phyloP scores from a whole-genome alignment of 495 filamentous ascomycete genomes.

The Hypomontagnella monticulosa region DNA sequence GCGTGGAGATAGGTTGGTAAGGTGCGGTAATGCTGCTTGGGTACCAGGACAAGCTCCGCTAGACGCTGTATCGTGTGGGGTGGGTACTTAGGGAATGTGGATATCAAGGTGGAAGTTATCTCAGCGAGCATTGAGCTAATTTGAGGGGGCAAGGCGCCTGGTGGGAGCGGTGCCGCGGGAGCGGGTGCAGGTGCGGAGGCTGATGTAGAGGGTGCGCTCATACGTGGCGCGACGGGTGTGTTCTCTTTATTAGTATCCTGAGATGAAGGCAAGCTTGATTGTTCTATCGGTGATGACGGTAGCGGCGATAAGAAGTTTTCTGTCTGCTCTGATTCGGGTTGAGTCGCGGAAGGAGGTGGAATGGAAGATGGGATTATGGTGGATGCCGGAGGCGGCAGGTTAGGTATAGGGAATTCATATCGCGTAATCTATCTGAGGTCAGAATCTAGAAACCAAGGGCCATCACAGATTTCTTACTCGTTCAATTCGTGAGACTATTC shows the following conservation, averaged over 20 bases:
- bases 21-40: conserved; percentile 79
- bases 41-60: conserved; percentile 85
- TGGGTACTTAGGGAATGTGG: conserved; percentile 75
- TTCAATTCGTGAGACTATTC: conserved; percentile 53
- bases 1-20: conserved; percentile 88
- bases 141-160: conserved; percentile 67
- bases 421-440: conserved; percentile 48
- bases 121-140: conserved; percentile 69
- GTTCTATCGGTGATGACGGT: conserved; percentile 58
- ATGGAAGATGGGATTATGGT: conserved; percentile 48
- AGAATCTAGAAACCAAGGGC: background rate
- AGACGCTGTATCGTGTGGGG: conserved; percentile 95
- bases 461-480: conserved; percentile 40
- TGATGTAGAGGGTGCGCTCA: conserved; percentile 29
- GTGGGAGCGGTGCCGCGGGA: conserved; percentile 32
- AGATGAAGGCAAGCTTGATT: conserved; percentile 56
- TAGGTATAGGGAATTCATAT: conserved; percentile 57
- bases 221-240: conserved; percentile 43
- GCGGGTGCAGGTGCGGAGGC: conserved; percentile 29
- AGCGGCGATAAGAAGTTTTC: conserved; percentile 62
- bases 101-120: conserved; percentile 72
- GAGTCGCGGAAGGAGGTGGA: conserved; percentile 30
- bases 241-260: conserved; percentile 63
- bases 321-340: conserved; percentile 62
- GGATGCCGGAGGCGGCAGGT: conserved; percentile 46